Evolutionary conservation across 768 basidiomycete species (phyloP).

Genomic region (Rhodotorula paludigena): DNA sequence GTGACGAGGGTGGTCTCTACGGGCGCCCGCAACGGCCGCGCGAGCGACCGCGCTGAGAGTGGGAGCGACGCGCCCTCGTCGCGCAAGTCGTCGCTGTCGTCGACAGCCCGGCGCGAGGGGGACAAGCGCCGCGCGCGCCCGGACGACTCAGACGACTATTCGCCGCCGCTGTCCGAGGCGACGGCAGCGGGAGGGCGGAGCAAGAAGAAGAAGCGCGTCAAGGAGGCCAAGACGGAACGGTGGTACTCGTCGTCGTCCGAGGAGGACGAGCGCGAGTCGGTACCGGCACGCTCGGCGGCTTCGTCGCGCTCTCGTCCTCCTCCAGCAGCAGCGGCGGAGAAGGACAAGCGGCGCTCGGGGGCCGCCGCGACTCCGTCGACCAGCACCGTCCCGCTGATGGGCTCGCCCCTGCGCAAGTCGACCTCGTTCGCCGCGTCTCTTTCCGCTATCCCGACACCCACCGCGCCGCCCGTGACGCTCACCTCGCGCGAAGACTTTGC

Average conservation of each 20-base stretch:
- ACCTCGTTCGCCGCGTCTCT: not conserved
- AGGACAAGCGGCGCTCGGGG: not conserved
- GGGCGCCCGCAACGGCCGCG: not conserved
- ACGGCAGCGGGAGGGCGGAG: too few species aligned
- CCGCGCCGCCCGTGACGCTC: not conserved
- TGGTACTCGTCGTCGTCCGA: slow-evolving; percentile 34
- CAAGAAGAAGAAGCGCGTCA: not conserved
- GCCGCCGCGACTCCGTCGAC: not conserved
- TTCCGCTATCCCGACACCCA: not conserved
- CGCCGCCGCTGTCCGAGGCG: not conserved
- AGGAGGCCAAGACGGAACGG: not conserved
- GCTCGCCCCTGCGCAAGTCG: slow-evolving; percentile 2
- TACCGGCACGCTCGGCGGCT: too few species aligned
- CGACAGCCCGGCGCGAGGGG: not conserved
- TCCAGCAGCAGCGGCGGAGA: too few species aligned
- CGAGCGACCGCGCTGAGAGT: not conserved
- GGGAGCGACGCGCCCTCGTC: not conserved
- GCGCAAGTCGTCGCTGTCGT: not conserved
- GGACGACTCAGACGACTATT: not conserved
- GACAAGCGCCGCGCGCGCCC: not conserved
- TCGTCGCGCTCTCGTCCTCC: not conserved
- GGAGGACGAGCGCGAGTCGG: slow-evolving; percentile 5
- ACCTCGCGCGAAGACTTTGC: not conserved
- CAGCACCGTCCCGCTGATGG: not conserved
- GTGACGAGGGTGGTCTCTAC: not conserved